These are phyloP conservation scores for Scedosporium boydii DNA, from an alignment of 2,329 filamentous ascomycete genomes.

Conservation along the genomic window DNA sequence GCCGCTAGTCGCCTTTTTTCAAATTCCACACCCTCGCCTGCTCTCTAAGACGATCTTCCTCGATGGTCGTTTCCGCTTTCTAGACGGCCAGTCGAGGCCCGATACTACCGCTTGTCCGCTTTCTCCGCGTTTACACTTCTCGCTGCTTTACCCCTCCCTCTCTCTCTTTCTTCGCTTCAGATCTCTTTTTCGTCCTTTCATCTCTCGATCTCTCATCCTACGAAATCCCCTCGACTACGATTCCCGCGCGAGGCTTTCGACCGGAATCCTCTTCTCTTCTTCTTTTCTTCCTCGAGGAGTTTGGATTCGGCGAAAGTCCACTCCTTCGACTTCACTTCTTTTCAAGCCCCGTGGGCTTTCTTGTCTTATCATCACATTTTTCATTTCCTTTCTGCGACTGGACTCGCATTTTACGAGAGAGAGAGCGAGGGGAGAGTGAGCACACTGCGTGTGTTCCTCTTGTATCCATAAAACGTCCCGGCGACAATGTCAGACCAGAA, in stretches of 20 bases:
- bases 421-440: conserved; percentile 10
- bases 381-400: conserved; percentile 25
- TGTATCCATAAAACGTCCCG: not conserved
- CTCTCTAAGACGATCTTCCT: not conserved
- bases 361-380: conserved; percentile 5
- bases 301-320: not conserved
- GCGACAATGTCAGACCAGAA: conserved; percentile 31
- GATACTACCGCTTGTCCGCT: not conserved
- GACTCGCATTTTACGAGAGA: conserved; percentile 26
- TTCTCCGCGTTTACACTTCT: not conserved
- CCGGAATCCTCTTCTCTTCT: not conserved
- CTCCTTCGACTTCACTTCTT: not conserved
- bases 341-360: not conserved
- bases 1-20: not conserved
- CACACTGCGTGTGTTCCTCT: conserved; percentile 8
- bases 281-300: not conserved
- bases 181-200: conserved; percentile 1
- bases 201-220: not conserved
- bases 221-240: conserved; percentile 3
- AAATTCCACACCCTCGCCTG: not conserved
- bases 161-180: conserved; percentile 1
- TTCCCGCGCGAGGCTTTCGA: conserved; percentile 3
- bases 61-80: conserved; percentile 3
- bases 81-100: conserved; percentile 5
- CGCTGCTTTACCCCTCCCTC: not conserved